A percentile compares a stretch with the other conserved stretches of the same genome.
phyloP scores from a whole-genome alignment of 129 eudicot genomes.

The Chrysanthemum seticuspe region DNA sequence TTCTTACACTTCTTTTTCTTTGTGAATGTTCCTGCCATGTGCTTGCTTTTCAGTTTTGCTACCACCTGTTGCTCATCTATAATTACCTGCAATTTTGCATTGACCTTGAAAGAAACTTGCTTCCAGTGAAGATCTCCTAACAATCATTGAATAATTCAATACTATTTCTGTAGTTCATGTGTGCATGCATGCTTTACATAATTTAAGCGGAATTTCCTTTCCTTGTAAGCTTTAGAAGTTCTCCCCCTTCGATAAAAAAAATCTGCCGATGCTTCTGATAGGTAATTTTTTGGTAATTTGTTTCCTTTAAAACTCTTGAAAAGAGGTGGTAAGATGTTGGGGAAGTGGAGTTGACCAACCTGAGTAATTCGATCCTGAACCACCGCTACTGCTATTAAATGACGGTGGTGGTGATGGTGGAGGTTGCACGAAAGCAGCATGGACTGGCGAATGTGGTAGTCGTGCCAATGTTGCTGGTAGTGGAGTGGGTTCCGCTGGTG shows the following conservation, averaged over 20 bases:
- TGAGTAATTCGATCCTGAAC: too few species aligned
- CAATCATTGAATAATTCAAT: conserved; percentile 15
- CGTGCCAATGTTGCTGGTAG: too few species aligned
- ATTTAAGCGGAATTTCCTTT: conserved; percentile 43
- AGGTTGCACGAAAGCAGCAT: too few species aligned
- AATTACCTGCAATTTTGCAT: conserved; percentile 65
- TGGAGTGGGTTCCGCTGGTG: too few species aligned
- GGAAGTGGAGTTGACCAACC: too few species aligned
- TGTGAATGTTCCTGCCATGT: conserved; percentile 90
- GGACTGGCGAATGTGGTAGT: too few species aligned
- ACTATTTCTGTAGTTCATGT: background rate
- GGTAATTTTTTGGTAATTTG: too few species aligned
- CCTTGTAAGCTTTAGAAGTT: conserved; percentile 71
- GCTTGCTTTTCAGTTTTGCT: conserved; percentile 85
- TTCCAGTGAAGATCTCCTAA: conserved; percentile 94
- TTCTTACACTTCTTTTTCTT: conserved; percentile 85
- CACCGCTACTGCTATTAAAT: too few species aligned
- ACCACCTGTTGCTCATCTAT: conserved; percentile 49
- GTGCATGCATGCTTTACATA: background rate
- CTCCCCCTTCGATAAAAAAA: conserved; percentile 46
- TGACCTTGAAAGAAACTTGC: conserved; percentile 77
- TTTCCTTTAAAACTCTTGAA: too few species aligned
- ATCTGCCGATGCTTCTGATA: too few species aligned
- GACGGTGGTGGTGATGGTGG: too few species aligned
- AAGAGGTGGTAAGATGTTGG: too few species aligned